Base-by-base conservation (phyloP, 139 green algal species). In the Nannochloris sp. region DNA sequence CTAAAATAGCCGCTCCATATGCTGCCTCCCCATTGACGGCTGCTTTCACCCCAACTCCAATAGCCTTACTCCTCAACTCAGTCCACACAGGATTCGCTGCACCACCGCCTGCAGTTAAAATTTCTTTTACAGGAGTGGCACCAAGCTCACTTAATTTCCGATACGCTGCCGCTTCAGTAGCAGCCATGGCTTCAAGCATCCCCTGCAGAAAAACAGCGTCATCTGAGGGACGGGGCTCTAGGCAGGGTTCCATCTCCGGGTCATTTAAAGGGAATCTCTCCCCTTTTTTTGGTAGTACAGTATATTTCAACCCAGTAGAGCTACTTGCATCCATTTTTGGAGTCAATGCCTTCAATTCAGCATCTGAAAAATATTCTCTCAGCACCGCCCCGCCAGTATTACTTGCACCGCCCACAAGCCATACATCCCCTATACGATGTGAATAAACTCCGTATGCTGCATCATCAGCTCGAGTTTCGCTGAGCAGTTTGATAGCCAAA, bases 401-500 rank as follows among this genome's bases (percentile, higher is more conserved):
- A 39, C 70, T 88, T 14, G 91, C 89, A 25, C 93, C 93, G 24
- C 92, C 92, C 25, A 95, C 92, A 27, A 98, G 86, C 92, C 92
- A 97, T 33, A 48, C 64, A 63, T 85, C 72, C 9, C 86, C 82
- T 34, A 98, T 71, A 0, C 89, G 71, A 80, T 98, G 92, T 65
- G 79, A 91, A 86, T 98, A 98, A 4, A 98, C 60, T n/a, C 93
- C 93, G 38, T 85, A 90, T 2, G 68, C 69, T 13, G 83, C 81
- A 33, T 96, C 85, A 60, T 98, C 91, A 51, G 97, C 83, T 0
- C 89, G 76, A 24, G 7, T 46, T 0, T 67, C 67, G 65, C 84
- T 95, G 6, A 97, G 68, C 57, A 97, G 75, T 77, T 98, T 98
- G 42, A 97, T 78, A 0, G 93, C 92, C 55, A 98, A 57, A 2